Percentiles rank a stretch among this genome's conserved stretches.
Evolutionary conservation across 2,329 filamentous ascomycete species (phyloP).

Genomic region (Amesomyces nigricolor): DNA sequence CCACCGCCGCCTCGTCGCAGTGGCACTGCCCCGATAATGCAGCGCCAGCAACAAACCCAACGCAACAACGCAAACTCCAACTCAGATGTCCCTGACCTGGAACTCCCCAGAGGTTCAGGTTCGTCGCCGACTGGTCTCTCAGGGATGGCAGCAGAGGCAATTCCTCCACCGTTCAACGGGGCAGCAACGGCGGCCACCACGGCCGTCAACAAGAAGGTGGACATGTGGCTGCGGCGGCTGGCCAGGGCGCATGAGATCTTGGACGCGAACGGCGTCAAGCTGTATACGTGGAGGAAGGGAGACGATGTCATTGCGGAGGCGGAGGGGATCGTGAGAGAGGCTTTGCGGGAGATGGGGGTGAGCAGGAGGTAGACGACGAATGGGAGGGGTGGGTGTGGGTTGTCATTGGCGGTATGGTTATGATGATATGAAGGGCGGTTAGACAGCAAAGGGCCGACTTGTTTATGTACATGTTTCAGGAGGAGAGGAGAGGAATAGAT

Average conservation of each 20-base stretch:
- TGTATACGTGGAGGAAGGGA: slow-evolving; percentile 70
- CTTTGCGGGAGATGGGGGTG: slow-evolving; percentile 40
- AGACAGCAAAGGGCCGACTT: too few species aligned
- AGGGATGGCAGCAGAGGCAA: background rate
- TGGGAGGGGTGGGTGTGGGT: background rate
- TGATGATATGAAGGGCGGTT: background rate
- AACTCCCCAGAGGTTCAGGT: background rate
- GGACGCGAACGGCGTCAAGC: slow-evolving; percentile 56
- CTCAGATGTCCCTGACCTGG: background rate
- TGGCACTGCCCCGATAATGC: slow-evolving; percentile 28
- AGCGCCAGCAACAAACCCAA: background rate
- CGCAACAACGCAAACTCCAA: background rate
- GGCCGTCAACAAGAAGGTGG: slow-evolving; percentile 59
- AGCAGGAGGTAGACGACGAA: background rate
- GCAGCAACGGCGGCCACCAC: slow-evolving; percentile 10
- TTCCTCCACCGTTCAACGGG: background rate
- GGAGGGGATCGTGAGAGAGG: slow-evolving; percentile 55
- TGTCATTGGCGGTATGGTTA: background rate
- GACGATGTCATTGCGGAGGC: slow-evolving; percentile 64
- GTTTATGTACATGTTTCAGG: background rate
- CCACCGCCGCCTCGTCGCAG: slow-evolving; percentile 45
- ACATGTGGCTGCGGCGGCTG: slow-evolving; percentile 65
- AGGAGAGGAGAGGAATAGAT: too few species aligned
- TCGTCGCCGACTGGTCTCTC: background rate
- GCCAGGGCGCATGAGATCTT: slow-evolving; percentile 57